Evolutionary conservation across 1,139 yeast species (phyloP), one percentile per base, ranked within the genome.

Genomic region (Lodderomyces metapsilosis): DNA sequence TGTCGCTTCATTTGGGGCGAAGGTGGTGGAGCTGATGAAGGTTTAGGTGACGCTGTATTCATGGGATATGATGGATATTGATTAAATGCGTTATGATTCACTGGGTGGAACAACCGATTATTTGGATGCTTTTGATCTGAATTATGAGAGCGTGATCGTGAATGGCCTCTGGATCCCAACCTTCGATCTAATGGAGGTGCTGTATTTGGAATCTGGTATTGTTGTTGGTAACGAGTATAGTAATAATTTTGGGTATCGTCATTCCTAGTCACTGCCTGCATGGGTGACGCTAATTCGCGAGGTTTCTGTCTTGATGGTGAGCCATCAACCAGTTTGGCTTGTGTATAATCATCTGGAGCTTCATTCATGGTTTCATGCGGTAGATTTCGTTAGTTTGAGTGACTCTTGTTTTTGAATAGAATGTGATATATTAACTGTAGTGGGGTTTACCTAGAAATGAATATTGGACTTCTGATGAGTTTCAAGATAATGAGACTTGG

Each of bases 81-180:
- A 31, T 37, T 38, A 20, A 39, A 32, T 5, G 45, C 50, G 27
- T 43, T 41, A 27, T 47, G 50, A 34, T 41, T 46, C 21, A 45
- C 37, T 12, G 50, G 48, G 23, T 45, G 41, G 18, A 47, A 47
- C 18, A 47, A 27, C 12, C 41, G 41, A 24, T 41, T 37, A 11
- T 24, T 25, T 4, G 41, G 30, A 20, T 17, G 25, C n/a, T 37
- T 34, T 23, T 31, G 36, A 30, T 37, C 35, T 3, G 22, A 12
- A 23, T 38, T 43, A 23, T 47, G 50, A 11, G 50, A 47, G 17
- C 41, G 44, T 7, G 49, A 44, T 20, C 49, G 38, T 7, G 39
- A 30, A 24, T 43, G 45, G 10, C 38, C 17, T 3, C 25, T 25
- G 10, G 17, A 7, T 3, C 32, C 18, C 12, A 28, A 9, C n/a